These are phyloP conservation scores for Beauveria asiatica DNA, from an alignment of 2,329 filamentous ascomycete species.

Conservation along the genomic window DNA sequence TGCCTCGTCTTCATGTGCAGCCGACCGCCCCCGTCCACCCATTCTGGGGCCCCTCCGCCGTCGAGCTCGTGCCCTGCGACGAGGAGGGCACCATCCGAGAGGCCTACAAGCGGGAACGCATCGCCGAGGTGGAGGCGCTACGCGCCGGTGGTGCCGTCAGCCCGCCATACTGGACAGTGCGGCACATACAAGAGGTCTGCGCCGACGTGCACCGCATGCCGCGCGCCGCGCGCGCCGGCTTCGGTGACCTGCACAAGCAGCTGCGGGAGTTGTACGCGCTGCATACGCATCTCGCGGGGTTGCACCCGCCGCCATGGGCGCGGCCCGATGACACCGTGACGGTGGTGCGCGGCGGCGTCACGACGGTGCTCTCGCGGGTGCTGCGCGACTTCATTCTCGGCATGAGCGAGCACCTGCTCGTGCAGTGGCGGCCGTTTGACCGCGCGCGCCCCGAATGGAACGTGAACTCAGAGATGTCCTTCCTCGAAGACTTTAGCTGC, in stretches of 20 bases:
- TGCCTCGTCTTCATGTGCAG: background rate
- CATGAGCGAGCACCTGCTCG: background rate
- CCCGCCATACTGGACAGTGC: background rate
- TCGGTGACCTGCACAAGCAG: constrained; percentile 8
- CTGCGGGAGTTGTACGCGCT: constrained; percentile 3
- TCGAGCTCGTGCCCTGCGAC: background rate
- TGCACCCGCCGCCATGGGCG: background rate
- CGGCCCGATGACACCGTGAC: background rate
- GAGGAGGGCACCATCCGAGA: background rate
- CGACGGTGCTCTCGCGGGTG: background rate
- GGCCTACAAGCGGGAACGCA: background rate
- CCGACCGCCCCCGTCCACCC: background rate
- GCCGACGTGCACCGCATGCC: background rate
- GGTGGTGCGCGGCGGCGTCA: background rate
- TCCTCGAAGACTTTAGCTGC: constrained; percentile 8
- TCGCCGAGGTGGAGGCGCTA: background rate
- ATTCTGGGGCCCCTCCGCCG: background rate
- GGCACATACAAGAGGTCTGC: constrained; percentile 1
- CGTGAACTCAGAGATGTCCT: background rate
- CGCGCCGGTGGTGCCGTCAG: background rate
- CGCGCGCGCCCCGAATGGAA: background rate
- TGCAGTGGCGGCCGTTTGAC: background rate
- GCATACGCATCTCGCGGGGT: background rate
- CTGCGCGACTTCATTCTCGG: background rate
- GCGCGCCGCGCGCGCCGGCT: background rate